Base-by-base conservation (phyloP, 164 flowering plant species). In the Protea cynaroides region DNA sequence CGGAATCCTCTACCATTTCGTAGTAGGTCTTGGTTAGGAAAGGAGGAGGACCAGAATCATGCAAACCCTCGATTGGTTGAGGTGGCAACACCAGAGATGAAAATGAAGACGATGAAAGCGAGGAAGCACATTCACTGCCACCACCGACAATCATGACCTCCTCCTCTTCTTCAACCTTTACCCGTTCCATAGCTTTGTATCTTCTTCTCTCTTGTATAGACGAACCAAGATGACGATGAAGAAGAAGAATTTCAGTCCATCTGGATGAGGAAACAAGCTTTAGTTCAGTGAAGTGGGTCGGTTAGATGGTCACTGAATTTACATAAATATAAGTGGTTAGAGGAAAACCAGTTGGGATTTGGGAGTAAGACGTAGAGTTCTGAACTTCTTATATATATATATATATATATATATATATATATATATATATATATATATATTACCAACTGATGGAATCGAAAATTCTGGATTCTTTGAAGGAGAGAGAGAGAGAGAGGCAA, bases 1-100 rank as follows among this genome's bases (percentile, higher is more conserved):
- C n/a, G 2, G 90, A 82, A 62, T 86, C 85, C 51, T 85, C 92
- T 62, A 86, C 92, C 81, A 89, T 89, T 50, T 82, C 85, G 50
- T 59, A n/a, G n/a, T n/a, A 89, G 21, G 84, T 84, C 76, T 89
- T 89, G 65, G 63, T 82, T 78, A 86, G 55, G 59, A 89, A 89
- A n/a, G 92, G 90, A 58, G 92, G 86, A 10, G 90, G 85, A 25
- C 84, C 87, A 9, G 25, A 18, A 11, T 85, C 87, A 55, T 81
- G 74, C 65, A 88, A 61, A 14, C 87, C 89, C 64, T 78, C 80
- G 65, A 81, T 75, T 0, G 89, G 84, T 61, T 61, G 60, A 17
- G 81, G 78, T 64, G 21, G 6, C 58, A 25, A 23, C 15, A 9
- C 9, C 21, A 64, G 23, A 56, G 69, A 54, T 25, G 53, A 25